These are phyloP conservation scores for Pholiota molesta DNA, from an alignment of 768 basidiomycete genomes.

Conservation along the genomic window DNA sequence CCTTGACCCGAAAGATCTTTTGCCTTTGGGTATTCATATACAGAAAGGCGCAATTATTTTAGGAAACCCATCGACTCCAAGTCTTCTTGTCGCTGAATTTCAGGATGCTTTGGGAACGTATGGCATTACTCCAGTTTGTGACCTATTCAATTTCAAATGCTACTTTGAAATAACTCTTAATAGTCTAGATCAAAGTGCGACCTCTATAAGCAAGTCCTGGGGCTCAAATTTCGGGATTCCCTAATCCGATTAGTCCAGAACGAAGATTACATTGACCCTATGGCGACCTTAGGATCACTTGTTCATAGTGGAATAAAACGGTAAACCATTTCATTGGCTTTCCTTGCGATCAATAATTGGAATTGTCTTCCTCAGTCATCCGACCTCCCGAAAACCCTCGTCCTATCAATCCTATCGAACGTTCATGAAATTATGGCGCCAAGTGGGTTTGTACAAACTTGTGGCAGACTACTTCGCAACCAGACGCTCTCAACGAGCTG, in stretches of 20 bases:
- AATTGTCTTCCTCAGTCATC: slow-evolving; percentile 28
- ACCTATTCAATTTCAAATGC: background rate
- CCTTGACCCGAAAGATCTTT: slow-evolving; percentile 79
- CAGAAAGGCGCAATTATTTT: slow-evolving; percentile 79
- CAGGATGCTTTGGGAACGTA: slow-evolving; percentile 77
- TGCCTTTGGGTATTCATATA: slow-evolving; percentile 84
- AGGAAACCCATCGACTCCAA: slow-evolving; percentile 87
- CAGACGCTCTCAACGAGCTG: slow-evolving; percentile 31
- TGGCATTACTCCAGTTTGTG: slow-evolving; percentile 71
- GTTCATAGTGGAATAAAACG: slow-evolving; percentile 60
- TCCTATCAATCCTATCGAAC: slow-evolving; percentile 40
- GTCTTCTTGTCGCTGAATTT: slow-evolving; percentile 82
- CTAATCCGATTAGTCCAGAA: slow-evolving; percentile 74
- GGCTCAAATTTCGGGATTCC: slow-evolving; percentile 69
- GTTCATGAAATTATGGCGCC: slow-evolving; percentile 59
- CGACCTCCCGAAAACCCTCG: slow-evolving; percentile 30
- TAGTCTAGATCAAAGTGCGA: slow-evolving; percentile 85
- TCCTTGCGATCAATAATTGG: background rate
- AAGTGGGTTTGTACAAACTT: slow-evolving; percentile 46
- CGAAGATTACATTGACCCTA: slow-evolving; percentile 68
- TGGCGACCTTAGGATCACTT: slow-evolving; percentile 66
- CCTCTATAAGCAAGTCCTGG: slow-evolving; percentile 78
- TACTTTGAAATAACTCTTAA: slow-evolving; percentile 12
- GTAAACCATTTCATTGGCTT: slow-evolving; percentile 27
- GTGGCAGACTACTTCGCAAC: slow-evolving; percentile 37